Conservation (phyloP, 805 yeast species). For the Wickerhamiella nectarea region DNA sequence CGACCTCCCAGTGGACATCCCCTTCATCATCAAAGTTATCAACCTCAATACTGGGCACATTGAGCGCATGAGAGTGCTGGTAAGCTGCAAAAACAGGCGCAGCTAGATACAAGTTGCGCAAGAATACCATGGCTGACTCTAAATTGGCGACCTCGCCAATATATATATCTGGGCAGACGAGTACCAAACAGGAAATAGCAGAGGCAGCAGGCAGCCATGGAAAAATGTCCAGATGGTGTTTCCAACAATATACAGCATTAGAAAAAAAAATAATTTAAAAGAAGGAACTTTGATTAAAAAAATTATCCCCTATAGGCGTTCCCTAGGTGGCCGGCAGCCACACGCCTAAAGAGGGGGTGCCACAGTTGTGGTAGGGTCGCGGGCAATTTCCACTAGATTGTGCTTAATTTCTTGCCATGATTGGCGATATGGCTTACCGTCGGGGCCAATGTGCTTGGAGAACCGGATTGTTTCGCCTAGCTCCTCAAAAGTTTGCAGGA, state of each 20-base stretch:
- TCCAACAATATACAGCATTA: no score
- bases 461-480: slow-evolving; percentile 35
- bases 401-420: slow-evolving; percentile 20
- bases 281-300: neutral
- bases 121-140: neutral
- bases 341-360: slow-evolving; percentile 1
- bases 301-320: neutral
- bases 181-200: neutral
- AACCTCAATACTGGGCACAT: neutral
- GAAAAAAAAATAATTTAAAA: no score
- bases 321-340: no score
- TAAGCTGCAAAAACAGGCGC: neutral
- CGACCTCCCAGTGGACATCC: neutral
- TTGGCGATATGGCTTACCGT: slow-evolving; percentile 13
- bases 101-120: neutral
- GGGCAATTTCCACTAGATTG: slow-evolving; percentile 20
- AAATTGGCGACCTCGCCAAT: neutral
- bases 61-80: neutral
- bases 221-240: no score
- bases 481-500: slow-evolving; percentile 34
- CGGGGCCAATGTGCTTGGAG: slow-evolving; percentile 18
- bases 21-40: neutral
- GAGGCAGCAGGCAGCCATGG: neutral
- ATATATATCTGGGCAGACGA: neutral
- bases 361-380: slow-evolving; percentile 16